Percentiles rank a stretch among this genome's conserved stretches.
These are phyloP conservation scores for Aureobasidium sp. DNA, from an alignment of 2,329 filamentous ascomycete species.

Conservation along the genomic window DNA sequence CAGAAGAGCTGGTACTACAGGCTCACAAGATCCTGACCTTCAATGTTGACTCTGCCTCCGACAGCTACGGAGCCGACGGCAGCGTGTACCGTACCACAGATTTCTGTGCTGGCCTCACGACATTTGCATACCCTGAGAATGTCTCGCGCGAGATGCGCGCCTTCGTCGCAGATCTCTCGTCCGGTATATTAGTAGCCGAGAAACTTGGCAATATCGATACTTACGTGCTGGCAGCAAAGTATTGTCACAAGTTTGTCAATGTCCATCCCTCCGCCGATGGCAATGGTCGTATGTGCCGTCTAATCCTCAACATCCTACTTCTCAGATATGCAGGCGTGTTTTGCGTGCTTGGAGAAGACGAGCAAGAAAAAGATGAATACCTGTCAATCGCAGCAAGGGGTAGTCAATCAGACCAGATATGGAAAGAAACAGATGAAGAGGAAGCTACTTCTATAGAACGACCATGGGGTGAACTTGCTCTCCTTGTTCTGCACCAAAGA, in stretches of 20 bases:
- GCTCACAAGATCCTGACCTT: neutral
- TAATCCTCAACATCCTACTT: neutral
- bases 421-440: neutral
- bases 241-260: conserved; percentile 4
- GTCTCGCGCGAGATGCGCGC: neutral
- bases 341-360: neutral
- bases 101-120: neutral
- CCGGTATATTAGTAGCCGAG: neutral
- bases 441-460: neutral
- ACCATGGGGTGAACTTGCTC: neutral
- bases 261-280: neutral
- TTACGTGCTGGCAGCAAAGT: neutral
- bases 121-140: neutral
- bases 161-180: neutral
- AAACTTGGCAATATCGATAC: neutral
- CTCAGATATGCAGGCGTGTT: neutral
- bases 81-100: neutral
- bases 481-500: neutral
- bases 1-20: neutral
- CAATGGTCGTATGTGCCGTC: neutral
- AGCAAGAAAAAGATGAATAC: neutral
- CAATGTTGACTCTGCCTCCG: neutral
- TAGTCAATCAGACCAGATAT: neutral
- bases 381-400: neutral
- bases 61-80: neutral